Conservation (phyloP, 257 asterid species). For the Petunia secreta region DNA sequence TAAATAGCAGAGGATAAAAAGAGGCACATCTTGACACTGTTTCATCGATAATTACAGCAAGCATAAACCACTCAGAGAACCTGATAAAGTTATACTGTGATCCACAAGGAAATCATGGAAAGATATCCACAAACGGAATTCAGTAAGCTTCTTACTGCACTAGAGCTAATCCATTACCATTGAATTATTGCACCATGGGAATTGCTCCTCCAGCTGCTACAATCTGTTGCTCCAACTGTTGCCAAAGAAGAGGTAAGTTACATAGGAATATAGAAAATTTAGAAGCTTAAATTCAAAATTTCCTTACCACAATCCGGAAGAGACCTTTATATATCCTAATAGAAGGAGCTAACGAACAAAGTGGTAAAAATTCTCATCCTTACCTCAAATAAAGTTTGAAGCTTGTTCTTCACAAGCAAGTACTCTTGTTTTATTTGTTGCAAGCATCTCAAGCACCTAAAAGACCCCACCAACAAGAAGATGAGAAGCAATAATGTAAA, state of each 20-base stretch:
- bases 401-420: slow-evolving; percentile 71
- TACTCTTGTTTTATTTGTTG: slow-evolving; percentile 73
- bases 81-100: slow-evolving; percentile 14
- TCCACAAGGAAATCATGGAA: slow-evolving; percentile 8
- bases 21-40: background rate
- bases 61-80: background rate
- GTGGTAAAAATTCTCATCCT: slow-evolving; percentile 20
- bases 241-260: slow-evolving; percentile 1
- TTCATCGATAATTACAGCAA: slow-evolving; percentile 13
- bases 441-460: slow-evolving; percentile 72
- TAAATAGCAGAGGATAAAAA: slow-evolving; percentile 1
- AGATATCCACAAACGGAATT: background rate
- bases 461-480: slow-evolving; percentile 20
- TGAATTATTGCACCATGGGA: slow-evolving; percentile 49
- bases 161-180: slow-evolving; percentile 21
- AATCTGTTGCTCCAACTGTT: slow-evolving; percentile 82
- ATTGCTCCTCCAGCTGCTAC: slow-evolving; percentile 80
- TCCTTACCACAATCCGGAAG: background rate
- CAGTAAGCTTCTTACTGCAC: background rate
- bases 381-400: slow-evolving; percentile 65
- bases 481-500: background rate
- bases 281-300: background rate
- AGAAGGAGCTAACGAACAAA: background rate
- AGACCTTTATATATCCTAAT: background rate
- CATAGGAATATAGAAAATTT: background rate